Evolutionary conservation across 371 early-diverging fungal species (phyloP), one percentile per base, ranked within the genome.

Genomic region (Batkoa obscura): DNA sequence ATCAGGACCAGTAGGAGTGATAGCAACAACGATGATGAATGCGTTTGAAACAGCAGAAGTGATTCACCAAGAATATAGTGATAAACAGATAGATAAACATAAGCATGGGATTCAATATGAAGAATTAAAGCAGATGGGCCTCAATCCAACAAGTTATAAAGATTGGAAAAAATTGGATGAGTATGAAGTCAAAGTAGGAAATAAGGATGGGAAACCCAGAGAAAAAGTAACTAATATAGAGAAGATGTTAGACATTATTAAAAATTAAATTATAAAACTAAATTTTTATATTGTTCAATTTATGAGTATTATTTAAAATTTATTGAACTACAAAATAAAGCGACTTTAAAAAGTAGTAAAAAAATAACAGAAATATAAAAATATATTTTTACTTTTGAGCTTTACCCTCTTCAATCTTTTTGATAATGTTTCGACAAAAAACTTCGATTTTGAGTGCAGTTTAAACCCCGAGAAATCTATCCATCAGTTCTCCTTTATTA

Each of bases 11-110:
- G 76, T 76, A 0, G 98, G 98, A 3, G 92, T 92, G 17, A 88
- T 97, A 60, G 94, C 90, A 0, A 74, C 90, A 0, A 97, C 97
- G 10, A 90, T 94, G 90, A 74, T 78, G 34, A 90, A 94, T 63
- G 90, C 92, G 0, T 83, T 81, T 58, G 86, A 92, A 59, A 97
- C 94, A 0, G 91, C 88, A 1, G 82, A 83, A 35, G 68, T 76
- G 0, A 68, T 91, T 60, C 60, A 33, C 58, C 58, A 58, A 33
- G 59, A 54, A 59, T 41, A 38, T 15, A 12, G 17, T 15, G 71
- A 60, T 0, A 35, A 78, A 1, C 41, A 60, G 23, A 41, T 57
- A 1, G 35, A 61, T 15, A 58, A 80, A 36, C 33, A 58, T 10
- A 48, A 61, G 1, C 58, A 64, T 0, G 66, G 60, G 35, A 63